Evolutionary conservation across 2,329 filamentous ascomycete genomes (phyloP), one percentile per base, ranked within the genome.

Genomic region (Diaporthe helianthi): DNA sequence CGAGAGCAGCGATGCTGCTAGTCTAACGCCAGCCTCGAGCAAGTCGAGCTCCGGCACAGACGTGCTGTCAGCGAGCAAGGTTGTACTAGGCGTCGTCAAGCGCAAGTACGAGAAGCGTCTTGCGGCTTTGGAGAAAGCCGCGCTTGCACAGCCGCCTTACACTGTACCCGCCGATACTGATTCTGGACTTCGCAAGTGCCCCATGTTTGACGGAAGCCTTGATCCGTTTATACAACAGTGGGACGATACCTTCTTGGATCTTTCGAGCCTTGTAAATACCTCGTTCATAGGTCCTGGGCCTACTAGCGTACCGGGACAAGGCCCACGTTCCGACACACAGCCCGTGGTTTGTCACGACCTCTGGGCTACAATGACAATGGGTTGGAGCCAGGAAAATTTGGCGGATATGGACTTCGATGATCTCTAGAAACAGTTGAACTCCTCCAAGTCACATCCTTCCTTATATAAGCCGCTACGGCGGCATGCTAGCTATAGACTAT

Each of bases 201-300:
- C 85, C 17, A 84, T 87, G 82, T 76, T 86, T 49, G 84, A 87
- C 71, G 83, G 81, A 10, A 85, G 80, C 68, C 71, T 87, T 69
- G 81, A 85, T n/a, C 73, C 77, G 38, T 85, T 83, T 55, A 76
- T 85, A 31, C 77, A 80, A 0, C 73, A 79, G 29, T 86, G 84
- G 84, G 81, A 83, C 33, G 80, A 81, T 8, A 76, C 60, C 67
- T 80, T 72, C 67, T 61, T 71, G 17, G 73, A 61, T 54, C 69
- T 74, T 29, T 53, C 55, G 29, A 63, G 38, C 24, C 38, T 65
- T 9, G 6, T 31, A 15, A 54, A 52, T 49, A n/a, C 66, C 19
- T 26, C 24, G 31, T 22, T 52, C 24, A 66, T 73, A 51, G 60
- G 55, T 19, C 60, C 15, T 61, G 67, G 29, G 24, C 51, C 44